phyloP scores from a whole-genome alignment of 176 grass and related monocot genomes.

The Triticum monococcum region DNA sequence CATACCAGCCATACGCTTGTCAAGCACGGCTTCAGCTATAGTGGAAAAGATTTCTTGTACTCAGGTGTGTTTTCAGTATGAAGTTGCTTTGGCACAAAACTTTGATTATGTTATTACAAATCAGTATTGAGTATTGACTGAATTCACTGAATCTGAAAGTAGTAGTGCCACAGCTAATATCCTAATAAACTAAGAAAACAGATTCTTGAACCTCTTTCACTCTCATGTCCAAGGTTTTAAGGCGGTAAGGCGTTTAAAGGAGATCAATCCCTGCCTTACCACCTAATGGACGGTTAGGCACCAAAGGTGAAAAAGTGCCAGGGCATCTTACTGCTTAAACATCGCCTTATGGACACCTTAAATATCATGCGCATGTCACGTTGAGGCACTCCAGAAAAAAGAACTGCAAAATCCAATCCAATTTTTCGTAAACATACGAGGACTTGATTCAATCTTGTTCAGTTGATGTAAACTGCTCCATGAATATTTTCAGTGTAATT shows the following conservation, averaged over 20 bases:
- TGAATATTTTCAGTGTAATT: not conserved
- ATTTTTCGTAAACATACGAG: not conserved
- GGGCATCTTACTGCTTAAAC: too few relatives aligned
- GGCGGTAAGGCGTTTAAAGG: too few relatives aligned
- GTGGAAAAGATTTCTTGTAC: constrained; percentile 93
- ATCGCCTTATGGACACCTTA: too few relatives aligned
- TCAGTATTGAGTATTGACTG: not conserved
- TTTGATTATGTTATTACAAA: constrained; percentile 6
- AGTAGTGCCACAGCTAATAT: not conserved
- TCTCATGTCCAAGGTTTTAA: too few relatives aligned
- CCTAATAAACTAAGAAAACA: not conserved
- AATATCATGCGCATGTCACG: too few relatives aligned
- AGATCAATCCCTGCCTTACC: too few relatives aligned
- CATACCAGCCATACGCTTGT: constrained; percentile 70
- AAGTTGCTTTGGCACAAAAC: constrained; percentile 2
- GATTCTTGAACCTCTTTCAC: too few relatives aligned
- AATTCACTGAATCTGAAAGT: not conserved
- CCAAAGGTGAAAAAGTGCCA: too few relatives aligned
- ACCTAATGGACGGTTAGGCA: too few relatives aligned
- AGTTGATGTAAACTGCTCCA: constrained; percentile 18
- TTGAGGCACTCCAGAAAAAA: too few relatives aligned
- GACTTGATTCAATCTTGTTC: not conserved
- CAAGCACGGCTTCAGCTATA: constrained; percentile 91
- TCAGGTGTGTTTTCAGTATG: constrained; percentile 54
- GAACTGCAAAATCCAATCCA: too few relatives aligned